These are phyloP conservation scores for Glebionis coronaria DNA, from an alignment of 129 eudicot species.

Conservation along the genomic window DNA sequence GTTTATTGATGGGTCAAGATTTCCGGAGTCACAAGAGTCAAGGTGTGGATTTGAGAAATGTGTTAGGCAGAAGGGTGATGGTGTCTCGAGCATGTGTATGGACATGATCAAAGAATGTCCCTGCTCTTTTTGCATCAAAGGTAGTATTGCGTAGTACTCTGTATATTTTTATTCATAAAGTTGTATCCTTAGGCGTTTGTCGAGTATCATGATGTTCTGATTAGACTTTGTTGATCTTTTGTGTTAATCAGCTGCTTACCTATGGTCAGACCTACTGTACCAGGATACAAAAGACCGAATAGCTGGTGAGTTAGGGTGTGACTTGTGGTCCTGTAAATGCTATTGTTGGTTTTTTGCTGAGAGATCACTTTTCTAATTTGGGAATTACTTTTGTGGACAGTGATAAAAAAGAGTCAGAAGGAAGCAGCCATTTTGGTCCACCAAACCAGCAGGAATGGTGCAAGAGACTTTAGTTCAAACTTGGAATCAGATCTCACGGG, in stretches of 20 bases:
- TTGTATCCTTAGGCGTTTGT: background rate
- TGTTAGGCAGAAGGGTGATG: constrained; percentile 47
- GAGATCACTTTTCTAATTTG: background rate
- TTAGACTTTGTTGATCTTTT: constrained; percentile 24
- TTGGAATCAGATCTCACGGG: constrained; percentile 60
- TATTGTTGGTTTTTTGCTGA: background rate
- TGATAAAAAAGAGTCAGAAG: constrained; percentile 75
- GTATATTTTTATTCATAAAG: background rate
- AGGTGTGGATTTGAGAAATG: constrained; percentile 55
- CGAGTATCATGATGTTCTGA: constrained; percentile 19
- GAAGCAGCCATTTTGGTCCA: constrained; percentile 71
- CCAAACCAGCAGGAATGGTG: constrained; percentile 42
- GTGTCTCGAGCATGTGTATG: constrained; percentile 29
- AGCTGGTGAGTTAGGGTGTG: constrained; percentile 48
- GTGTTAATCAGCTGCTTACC: constrained; percentile 61
- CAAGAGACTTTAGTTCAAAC: constrained; percentile 27
- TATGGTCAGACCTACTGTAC: constrained; percentile 88
- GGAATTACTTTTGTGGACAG: constrained; percentile 24
- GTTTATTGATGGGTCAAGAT: constrained; percentile 36
- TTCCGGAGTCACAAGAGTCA: constrained; percentile 65
- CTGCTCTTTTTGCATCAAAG: constrained; percentile 90
- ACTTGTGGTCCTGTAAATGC: background rate
- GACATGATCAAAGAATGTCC: constrained; percentile 64
- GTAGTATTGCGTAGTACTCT: too few species aligned
- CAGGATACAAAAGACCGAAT: constrained; percentile 89